These are phyloP conservation scores for Phytophthora aleatoria DNA, from an alignment of 352 stramenopile genomes.

Conservation along the genomic window DNA sequence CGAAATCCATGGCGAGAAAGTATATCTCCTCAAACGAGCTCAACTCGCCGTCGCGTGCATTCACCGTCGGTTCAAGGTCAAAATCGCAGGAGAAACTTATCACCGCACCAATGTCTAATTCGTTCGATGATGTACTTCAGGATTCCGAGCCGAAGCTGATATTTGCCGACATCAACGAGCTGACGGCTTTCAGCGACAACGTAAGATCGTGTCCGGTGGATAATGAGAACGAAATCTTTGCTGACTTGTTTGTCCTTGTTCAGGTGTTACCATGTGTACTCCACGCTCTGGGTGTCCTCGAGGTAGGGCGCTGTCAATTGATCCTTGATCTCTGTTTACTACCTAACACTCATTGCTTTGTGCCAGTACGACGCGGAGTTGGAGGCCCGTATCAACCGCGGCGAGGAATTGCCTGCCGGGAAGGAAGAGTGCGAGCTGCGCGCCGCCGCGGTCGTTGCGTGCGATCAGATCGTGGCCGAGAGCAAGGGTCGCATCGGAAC, in stretches of 20 bases:
- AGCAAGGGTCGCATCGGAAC: constrained; percentile 52
- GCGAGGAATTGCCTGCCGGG: constrained; percentile 49
- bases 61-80: constrained; percentile 73
- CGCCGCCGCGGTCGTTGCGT: constrained; percentile 66
- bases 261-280: constrained; percentile 80
- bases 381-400: constrained; percentile 47
- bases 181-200: constrained; percentile 76
- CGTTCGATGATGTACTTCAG: constrained; percentile 28
- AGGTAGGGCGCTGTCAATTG: constrained; percentile 41
- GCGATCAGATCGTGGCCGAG: constrained; percentile 63
- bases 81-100: background rate
- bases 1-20: constrained; percentile 46
- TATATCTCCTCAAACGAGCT: constrained; percentile 76
- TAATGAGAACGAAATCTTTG: background rate
- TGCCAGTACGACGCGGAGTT: constrained; percentile 63
- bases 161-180: constrained; percentile 66
- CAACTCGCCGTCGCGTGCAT: constrained; percentile 61
- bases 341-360: constrained; percentile 8
- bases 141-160: constrained; percentile 49
- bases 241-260: constrained; percentile 11
- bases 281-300: constrained; percentile 65
- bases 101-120: constrained; percentile 3
- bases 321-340: background rate
- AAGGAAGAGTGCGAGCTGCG: constrained; percentile 70
- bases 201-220: constrained; percentile 26